Evolutionary conservation across 2,329 filamentous ascomycete genomes (phyloP).

Genomic region (Alternaria sp.): DNA sequence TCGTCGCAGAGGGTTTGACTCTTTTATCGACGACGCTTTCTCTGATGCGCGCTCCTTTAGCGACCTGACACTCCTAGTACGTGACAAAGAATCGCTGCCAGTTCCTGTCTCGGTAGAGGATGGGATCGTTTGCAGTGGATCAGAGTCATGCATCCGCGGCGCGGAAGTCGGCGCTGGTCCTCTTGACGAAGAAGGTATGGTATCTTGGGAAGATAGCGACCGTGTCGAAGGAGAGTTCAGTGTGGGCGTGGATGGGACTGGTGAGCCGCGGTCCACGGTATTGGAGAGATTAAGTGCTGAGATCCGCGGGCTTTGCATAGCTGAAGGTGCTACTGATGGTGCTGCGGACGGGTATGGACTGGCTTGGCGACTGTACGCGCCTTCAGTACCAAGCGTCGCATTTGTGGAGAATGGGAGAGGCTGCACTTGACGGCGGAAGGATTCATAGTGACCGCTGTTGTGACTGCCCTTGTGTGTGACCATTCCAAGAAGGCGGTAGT

Average conservation of each 20-base stretch:
- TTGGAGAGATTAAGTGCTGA: conserved; percentile 43
- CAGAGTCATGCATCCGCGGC: conserved; percentile 38
- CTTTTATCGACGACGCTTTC: conserved; percentile 56
- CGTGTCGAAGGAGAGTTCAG: conserved; percentile 42
- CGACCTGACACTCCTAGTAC: conserved; percentile 39
- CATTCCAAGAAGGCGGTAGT: conserved; percentile 84
- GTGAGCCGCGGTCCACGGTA: conserved; percentile 36
- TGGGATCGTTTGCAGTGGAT: conserved; percentile 26
- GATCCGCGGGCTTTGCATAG: conserved; percentile 58
- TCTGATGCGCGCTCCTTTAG: conserved; percentile 45
- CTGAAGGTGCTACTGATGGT: conserved; percentile 47
- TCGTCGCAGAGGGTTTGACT: conserved; percentile 56
- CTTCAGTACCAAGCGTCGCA: conserved; percentile 77
- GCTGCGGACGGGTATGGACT: conserved; percentile 57
- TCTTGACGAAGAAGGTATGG: conserved; percentile 29
- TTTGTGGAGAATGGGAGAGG: conserved; percentile 83
- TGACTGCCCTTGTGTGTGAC: conserved; percentile 97
- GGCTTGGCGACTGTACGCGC: conserved; percentile 71
- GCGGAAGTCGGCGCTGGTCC: conserved; percentile 43
- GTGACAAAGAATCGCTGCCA: conserved; percentile 26
- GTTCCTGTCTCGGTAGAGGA: conserved; percentile 24
- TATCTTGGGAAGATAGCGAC: conserved; percentile 48
- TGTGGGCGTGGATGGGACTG: conserved; percentile 31
- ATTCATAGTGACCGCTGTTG: conserved; percentile 96
- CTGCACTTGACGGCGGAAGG: conserved; percentile 85